These are phyloP conservation scores for Penicillium mononematosum DNA, from an alignment of 495 filamentous ascomycete species.

Conservation along the genomic window DNA sequence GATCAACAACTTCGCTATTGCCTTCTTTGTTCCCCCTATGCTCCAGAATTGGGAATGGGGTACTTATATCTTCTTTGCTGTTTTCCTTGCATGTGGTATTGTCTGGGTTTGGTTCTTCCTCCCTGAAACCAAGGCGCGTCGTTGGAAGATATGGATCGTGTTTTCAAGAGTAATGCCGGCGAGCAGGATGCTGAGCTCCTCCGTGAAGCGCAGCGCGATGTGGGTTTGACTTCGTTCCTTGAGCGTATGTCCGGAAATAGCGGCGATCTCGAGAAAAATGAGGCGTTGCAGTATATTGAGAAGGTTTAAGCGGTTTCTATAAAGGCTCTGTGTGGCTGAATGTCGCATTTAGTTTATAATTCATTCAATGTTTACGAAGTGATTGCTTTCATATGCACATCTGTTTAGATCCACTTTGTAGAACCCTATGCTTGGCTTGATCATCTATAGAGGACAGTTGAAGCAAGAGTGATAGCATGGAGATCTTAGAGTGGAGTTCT, in stretches of 20 bases:
- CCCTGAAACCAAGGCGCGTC: conserved; percentile 61
- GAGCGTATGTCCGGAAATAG: conserved; percentile 21
- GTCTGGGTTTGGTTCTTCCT: conserved; percentile 49
- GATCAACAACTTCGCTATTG: conserved; percentile 52
- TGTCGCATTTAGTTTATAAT: conserved; percentile 1
- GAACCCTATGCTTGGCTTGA: not conserved
- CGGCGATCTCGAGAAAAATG: conserved; percentile 23
- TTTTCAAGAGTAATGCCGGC: conserved; percentile 43
- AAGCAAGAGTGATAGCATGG: too few relatives aligned
- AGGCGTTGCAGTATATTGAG: conserved; percentile 26
- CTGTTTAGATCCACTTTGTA: not conserved
- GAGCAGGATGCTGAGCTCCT: conserved; percentile 36
- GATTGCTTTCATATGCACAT: not conserved
- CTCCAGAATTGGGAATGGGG: conserved; percentile 46
- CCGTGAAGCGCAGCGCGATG: conserved; percentile 30
- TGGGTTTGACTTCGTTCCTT: conserved; percentile 28
- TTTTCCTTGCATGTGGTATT: conserved; percentile 34
- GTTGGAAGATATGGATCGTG: conserved; percentile 63
- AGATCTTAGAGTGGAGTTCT: too few relatives aligned
- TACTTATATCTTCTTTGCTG: conserved; percentile 48
- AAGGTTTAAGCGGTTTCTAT: conserved; percentile 12
- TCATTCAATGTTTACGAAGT: conserved; percentile 4
- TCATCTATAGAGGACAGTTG: too few relatives aligned
- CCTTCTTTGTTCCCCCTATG: conserved; percentile 49
- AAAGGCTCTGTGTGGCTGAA: not conserved